Base-by-base conservation (phyloP, 2,329 filamentous ascomycete genomes). In the Apiospora rasikravindrae region DNA sequence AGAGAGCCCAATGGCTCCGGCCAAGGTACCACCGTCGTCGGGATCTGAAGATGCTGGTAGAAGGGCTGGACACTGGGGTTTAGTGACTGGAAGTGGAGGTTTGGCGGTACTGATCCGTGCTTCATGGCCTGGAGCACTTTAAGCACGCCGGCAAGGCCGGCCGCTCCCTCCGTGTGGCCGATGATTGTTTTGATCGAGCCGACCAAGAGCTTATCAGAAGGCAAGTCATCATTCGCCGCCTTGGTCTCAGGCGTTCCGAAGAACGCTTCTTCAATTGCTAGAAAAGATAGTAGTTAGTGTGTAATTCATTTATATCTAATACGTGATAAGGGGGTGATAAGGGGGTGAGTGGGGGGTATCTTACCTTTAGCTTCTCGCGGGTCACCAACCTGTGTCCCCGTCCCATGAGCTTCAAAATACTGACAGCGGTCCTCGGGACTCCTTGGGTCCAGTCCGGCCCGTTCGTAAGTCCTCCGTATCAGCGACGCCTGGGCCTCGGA, bases 121-220 rank as follows among this genome's bases (percentile, higher is more conserved):
- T 83, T 81, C 76, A 88, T 80, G 57, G 81, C 78, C 37, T 84
- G 77, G 0, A 86, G 74, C 0, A 83, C 81, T 74, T 86, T 87
- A 26, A 88, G 78, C 10, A 88, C 70, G 10, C 85, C 84, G 0
- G 86, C 86, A 22, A 88, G 76, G 0, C 87, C 87, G 2, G 86
- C 85, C 0, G 84, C 82, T 11, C 85, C 85, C 76, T 88, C 87
- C 0, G 84, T 84, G 74, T 89, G 87, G 24, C 87, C 87, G 44
- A 86, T 80, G 2, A 85, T 78, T 0, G 84, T 85, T 78, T 85
- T 86, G 71, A 84, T 75, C 0, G 83, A 85, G 3, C 84, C 84
- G 1, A 85, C 83, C 1, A 83, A 71, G 33, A 85, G 57, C 57
- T 79, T 80, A 3, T 73, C 72, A 16, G 61, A 10, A 24, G 1